Conservation (phyloP, 768 basidiomycete genomes). For the Auricularia sp. region DNA sequence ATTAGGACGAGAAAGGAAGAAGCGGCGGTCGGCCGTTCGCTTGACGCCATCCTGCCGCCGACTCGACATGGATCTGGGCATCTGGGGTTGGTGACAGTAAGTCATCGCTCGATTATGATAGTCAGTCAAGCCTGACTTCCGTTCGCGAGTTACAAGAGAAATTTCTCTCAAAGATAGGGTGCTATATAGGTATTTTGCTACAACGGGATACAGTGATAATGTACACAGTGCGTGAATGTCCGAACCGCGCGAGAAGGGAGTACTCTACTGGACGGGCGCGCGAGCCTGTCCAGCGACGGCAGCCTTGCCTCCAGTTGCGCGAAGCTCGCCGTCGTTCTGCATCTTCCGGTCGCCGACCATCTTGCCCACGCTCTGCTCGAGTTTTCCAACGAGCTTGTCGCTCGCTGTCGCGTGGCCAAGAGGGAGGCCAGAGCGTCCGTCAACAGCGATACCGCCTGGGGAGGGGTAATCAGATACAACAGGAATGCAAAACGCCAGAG, state of each 20-base stretch:
- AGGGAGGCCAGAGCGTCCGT: slow-evolving; percentile 23
- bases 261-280: slow-evolving; percentile 15
- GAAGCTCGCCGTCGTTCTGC: slow-evolving; percentile 47
- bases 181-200: too few species aligned
- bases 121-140: too few species aligned
- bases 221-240: not conserved
- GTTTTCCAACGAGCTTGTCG: slow-evolving; percentile 51
- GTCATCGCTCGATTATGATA: too few species aligned
- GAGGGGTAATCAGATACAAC: not conserved
- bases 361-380: slow-evolving; percentile 40
- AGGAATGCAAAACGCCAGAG: not conserved
- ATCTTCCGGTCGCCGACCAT: slow-evolving; percentile 33
- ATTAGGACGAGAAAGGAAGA: too few species aligned
- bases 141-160: too few species aligned
- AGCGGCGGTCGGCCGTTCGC: too few species aligned
- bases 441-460: slow-evolving; percentile 27
- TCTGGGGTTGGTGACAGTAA: too few species aligned
- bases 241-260: not conserved
- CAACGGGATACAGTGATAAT: too few species aligned
- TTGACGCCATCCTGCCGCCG: too few species aligned
- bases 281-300: slow-evolving; percentile 32
- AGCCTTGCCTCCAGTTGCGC: slow-evolving; percentile 42
- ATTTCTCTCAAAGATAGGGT: too few species aligned
- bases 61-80: too few species aligned
- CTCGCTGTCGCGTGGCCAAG: slow-evolving; percentile 32